A percentile compares a stretch with the other conserved stretches of the same genome.
Evolutionary conservation across 371 early-diverging fungal species (phyloP).

Genomic region (Vairimorpha necatrix): DNA sequence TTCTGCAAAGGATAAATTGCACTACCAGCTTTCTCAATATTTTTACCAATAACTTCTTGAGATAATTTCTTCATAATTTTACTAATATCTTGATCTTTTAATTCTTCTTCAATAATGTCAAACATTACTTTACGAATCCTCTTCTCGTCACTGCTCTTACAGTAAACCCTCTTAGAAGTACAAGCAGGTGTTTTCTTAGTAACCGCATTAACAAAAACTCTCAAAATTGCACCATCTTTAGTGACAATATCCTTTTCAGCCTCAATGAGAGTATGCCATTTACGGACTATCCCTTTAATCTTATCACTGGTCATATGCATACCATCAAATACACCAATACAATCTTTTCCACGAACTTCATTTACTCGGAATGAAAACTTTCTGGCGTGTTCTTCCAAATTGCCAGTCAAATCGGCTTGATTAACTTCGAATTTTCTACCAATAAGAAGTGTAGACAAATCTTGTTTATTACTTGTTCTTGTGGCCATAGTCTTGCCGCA

Average conservation of each 20-base stretch:
- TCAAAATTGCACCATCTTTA: constrained; percentile 95
- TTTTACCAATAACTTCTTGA: constrained; percentile 74
- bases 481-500: constrained; percentile 58
- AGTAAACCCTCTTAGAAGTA: constrained; percentile 95
- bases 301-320: constrained; percentile 99
- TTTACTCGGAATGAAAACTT: constrained; percentile 94
- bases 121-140: constrained; percentile 99
- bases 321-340: constrained; percentile 97
- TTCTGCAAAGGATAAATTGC: constrained; percentile 96
- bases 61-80: constrained; percentile 87
- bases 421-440: constrained; percentile 93
- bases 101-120: constrained; percentile 87
- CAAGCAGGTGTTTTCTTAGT: constrained; percentile 88
- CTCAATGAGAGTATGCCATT: constrained; percentile 98
- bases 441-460: constrained; percentile 67
- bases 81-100: constrained; percentile 80
- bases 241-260: constrained; percentile 96
- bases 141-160: constrained; percentile 87
- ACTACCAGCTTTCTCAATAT: constrained; percentile 90
- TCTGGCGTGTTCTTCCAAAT: constrained; percentile 81
- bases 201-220: constrained; percentile 92
- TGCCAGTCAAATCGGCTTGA: constrained; percentile 76
- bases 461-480: constrained; percentile 48
- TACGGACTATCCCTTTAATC: constrained; percentile 96
- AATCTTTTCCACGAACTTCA: constrained; percentile 92